Conservation (phyloP, 495 filamentous ascomycete species). For the Xylaria bambusicola region DNA sequence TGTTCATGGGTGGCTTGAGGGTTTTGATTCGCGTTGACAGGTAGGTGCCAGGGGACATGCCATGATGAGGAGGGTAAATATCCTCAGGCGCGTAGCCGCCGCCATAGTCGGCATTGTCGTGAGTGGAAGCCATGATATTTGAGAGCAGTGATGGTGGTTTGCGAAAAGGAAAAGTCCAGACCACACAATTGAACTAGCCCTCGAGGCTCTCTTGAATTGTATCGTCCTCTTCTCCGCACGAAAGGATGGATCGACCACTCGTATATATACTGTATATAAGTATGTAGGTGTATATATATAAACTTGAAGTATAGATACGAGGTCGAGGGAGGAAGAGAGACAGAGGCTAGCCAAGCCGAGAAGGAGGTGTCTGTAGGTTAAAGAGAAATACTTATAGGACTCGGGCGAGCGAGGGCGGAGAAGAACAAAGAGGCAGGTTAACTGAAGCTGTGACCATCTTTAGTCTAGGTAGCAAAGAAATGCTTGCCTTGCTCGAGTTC, state of each 20-base stretch:
- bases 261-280: not conserved
- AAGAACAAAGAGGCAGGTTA: too few species aligned
- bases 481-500: too few species aligned
- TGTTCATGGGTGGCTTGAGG: conserved; percentile 73
- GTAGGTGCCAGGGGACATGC: conserved; percentile 64
- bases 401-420: too few species aligned
- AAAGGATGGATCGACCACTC: too few species aligned
- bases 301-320: too few species aligned
- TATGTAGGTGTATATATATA: not conserved
- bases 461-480: too few species aligned
- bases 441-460: too few species aligned
- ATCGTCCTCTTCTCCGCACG: too few species aligned
- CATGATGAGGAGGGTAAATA: conserved; percentile 39
- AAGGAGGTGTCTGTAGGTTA: too few species aligned
- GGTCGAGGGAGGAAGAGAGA: too few species aligned
- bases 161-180: not conserved
- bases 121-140: conserved; percentile 7
- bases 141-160: not conserved
- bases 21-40: conserved; percentile 69
- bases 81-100: conserved; percentile 17
- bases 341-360: too few species aligned
- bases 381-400: too few species aligned
- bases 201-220: not conserved
- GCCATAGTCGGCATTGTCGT: not conserved
- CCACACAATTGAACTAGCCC: not conserved